Base-by-base conservation (phyloP, 768 basidiomycete species). In the Tulasnella sp. region DNA sequence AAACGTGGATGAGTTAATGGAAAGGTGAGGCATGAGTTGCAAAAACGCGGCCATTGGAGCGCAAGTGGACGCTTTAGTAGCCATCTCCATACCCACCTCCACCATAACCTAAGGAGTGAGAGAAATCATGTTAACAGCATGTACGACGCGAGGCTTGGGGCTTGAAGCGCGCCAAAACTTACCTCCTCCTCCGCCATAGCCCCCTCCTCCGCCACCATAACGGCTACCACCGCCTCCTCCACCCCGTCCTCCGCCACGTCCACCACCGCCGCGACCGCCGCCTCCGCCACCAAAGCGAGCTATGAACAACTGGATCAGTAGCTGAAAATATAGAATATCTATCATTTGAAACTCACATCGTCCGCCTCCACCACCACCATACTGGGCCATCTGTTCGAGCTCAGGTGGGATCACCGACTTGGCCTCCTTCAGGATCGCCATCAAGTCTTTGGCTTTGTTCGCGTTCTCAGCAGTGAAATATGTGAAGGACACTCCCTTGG, bases 401-500 rank as follows among this genome's bases (percentile, higher is more conserved):
- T 95, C 89, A 59, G 90, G 81, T 24, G 94, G 91, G 34, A 97
- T 78, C 49, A 76, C 74, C 13, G 90, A 83, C 69, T 93, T 93
- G 21, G 91, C 89, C 71, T 96, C 93, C 58, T 80, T 76, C 63
- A 98, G 74, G 64, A 98, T 96, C 60, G 72, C 77, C 61, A 97
- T 76, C 9, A 99, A 80, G 68, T 99, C 96, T 42, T 92, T 87
- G 23, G 95, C 94, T 63, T 85, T 83, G 74, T 95, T 96, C 51
- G 90, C 83, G 71, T 96, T 95, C 67, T 97, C 92, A 51, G 94
- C 88, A 48, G 92, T 96, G 75, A 98, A 93, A 78, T 92, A 98
- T 5, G 94, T 95, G 73, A 89, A 94, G 1, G 91, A 89, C 41
- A 83, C 85, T 65, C 94, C 94, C 71, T 83, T 94, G 81, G 84